These are phyloP conservation scores for Hyaloscypha finlandica DNA, from an alignment of 495 filamentous ascomycete genomes.

Conservation along the genomic window DNA sequence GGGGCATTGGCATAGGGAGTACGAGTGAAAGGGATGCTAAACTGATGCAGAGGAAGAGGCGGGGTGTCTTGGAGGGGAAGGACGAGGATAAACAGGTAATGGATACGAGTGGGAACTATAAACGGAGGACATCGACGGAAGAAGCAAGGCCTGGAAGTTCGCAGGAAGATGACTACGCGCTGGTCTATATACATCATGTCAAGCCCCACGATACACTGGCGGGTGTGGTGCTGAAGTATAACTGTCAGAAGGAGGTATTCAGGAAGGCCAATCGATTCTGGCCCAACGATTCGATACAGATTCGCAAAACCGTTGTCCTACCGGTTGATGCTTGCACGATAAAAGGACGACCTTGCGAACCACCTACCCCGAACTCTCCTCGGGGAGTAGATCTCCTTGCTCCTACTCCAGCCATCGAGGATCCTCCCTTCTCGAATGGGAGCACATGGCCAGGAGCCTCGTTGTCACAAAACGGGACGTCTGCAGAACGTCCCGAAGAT, in stretches of 20 bases:
- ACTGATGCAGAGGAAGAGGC: slow-evolving; percentile 48
- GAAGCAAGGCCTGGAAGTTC: slow-evolving; percentile 36
- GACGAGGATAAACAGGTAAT: slow-evolving; percentile 50
- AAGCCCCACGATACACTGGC: slow-evolving; percentile 80
- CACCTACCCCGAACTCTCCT: slow-evolving; percentile 33
- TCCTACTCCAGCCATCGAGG: slow-evolving; percentile 40
- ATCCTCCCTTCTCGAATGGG: slow-evolving; percentile 21
- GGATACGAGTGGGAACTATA: slow-evolving; percentile 51
- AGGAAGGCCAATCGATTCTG: slow-evolving; percentile 89
- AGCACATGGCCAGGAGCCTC: slow-evolving; percentile 21
- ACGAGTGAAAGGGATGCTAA: slow-evolving; percentile 47
- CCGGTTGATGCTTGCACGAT: slow-evolving; percentile 89
- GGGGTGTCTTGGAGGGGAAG: slow-evolving; percentile 50
- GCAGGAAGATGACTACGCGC: slow-evolving; percentile 63
- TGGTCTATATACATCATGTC: slow-evolving; percentile 92
- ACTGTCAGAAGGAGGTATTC: slow-evolving; percentile 76
- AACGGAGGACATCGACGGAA: slow-evolving; percentile 56
- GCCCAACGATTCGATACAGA: slow-evolving; percentile 88
- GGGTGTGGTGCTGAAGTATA: slow-evolving; percentile 86
- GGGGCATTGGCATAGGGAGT: slow-evolving; percentile 49
- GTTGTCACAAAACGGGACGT: slow-evolving; percentile 19
- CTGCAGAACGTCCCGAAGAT: slow-evolving; percentile 31
- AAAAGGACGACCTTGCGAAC: slow-evolving; percentile 67
- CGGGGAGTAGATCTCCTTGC: slow-evolving; percentile 48
- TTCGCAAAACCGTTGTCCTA: slow-evolving; percentile 75